Conservation (phyloP, 169 alveolate species). For the Cryptosporidium parvum region DNA sequence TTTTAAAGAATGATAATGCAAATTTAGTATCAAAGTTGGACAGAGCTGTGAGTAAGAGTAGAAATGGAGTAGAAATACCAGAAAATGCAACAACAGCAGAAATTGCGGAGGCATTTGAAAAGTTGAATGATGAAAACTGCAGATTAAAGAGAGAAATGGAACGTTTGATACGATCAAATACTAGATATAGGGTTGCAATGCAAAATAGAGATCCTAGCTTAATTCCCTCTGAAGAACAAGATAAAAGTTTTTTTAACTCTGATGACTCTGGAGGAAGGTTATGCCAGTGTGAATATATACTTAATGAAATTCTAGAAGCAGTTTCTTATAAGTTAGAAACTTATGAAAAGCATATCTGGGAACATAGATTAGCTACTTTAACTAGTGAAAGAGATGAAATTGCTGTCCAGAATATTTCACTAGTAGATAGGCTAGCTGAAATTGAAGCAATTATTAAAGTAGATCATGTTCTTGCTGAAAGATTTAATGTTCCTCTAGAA, state of each 20-base stretch:
- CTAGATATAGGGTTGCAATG: conserved; percentile 61
- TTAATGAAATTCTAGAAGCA: conserved; percentile 54
- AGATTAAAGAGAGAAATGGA: conserved; percentile 69
- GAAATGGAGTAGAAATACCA: conserved; percentile 72
- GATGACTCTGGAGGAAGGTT: conserved; percentile 6
- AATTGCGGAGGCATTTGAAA: conserved; percentile 57
- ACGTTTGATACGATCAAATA: conserved; percentile 57
- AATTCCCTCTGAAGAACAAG: conserved; percentile 39
- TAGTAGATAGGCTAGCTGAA: conserved; percentile 62
- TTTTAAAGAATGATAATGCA: conserved; percentile 59
- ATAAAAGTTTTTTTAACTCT: not conserved
- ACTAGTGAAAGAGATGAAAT: conserved; percentile 68
- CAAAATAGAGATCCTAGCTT: conserved; percentile 71
- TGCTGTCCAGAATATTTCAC: conserved; percentile 71
- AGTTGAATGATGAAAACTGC: conserved; percentile 42
- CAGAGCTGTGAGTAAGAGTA: conserved; percentile 55
- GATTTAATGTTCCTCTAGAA: conserved; percentile 68
- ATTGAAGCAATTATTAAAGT: conserved; percentile 73
- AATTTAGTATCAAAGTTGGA: conserved; percentile 56
- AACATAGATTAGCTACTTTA: conserved; percentile 55
- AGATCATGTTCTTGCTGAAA: conserved; percentile 69
- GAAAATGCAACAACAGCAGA: conserved; percentile 69
- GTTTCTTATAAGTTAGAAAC: conserved; percentile 69
- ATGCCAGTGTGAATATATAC: conserved; percentile 68
- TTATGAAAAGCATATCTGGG: conserved; percentile 75